Evolutionary conservation across 805 yeast genomes (phyloP).

Genomic region (Isabelozyma pseudorhagii): DNA sequence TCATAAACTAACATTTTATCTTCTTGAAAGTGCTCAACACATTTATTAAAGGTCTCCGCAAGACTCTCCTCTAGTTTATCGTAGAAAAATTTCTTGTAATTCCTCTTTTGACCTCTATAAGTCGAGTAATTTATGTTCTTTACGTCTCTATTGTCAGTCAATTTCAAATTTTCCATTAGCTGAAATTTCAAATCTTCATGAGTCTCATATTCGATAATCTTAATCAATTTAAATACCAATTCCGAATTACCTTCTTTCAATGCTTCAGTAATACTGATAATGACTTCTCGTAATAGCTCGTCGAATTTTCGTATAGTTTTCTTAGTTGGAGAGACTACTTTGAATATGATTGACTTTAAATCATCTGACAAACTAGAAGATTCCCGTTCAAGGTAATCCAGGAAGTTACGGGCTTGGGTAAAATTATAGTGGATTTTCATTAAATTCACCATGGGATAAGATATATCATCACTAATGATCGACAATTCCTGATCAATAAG

Average conservation of each 20-base stretch:
- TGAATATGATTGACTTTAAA: conserved; percentile 60
- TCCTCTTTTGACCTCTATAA: conserved; percentile 43
- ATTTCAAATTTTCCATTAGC: conserved; percentile 28
- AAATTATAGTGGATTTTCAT: conserved; percentile 68
- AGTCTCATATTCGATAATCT: conserved; percentile 78
- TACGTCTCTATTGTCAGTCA: conserved; percentile 12
- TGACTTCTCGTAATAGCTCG: conserved; percentile 58
- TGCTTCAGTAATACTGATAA: conserved; percentile 68
- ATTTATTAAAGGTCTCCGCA: conserved; percentile 62
- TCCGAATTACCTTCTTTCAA: conserved; percentile 65
- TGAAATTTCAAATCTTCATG: conserved; percentile 61
- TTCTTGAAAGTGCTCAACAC: conserved; percentile 50
- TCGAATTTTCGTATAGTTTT: conserved; percentile 58
- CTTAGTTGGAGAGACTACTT: conserved; percentile 50
- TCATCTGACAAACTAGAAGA: conserved; percentile 54
- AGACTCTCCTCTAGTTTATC: conserved; percentile 58
- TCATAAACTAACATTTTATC: conserved; percentile 61
- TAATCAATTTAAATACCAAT: conserved; percentile 67
- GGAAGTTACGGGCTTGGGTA: conserved; percentile 70
- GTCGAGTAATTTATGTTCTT: conserved; percentile 23
- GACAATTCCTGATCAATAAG: conserved; percentile 47
- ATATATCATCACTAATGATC: conserved; percentile 29
- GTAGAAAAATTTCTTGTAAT: conserved; percentile 61
- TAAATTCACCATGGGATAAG: conserved; percentile 51
- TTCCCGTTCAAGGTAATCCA: conserved; percentile 66